These are phyloP conservation scores for Apiospora arundinis DNA, from an alignment of 2,329 filamentous ascomycete genomes.

Conservation along the genomic window DNA sequence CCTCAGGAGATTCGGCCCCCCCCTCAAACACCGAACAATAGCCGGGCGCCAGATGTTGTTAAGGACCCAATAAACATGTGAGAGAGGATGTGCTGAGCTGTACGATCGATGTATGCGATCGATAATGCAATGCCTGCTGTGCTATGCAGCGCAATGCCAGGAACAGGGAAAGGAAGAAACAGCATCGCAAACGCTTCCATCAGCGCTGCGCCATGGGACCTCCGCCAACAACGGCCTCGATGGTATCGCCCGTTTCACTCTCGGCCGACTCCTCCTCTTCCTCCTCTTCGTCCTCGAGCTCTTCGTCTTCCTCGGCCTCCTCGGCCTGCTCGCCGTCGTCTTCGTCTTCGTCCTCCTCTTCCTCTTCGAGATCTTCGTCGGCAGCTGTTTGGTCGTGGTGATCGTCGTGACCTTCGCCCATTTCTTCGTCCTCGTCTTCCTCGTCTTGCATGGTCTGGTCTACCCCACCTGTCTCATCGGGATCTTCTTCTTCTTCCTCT, in stretches of 20 bases:
- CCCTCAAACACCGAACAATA: conserved; percentile 12
- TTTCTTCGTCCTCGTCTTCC: conserved; percentile 27
- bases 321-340: conserved; percentile 32
- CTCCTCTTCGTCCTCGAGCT: conserved; percentile 24
- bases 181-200: not conserved
- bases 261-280: not conserved
- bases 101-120: not conserved
- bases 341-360: conserved; percentile 30
- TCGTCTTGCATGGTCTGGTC: conserved; percentile 29
- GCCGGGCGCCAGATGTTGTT: conserved; percentile 5
- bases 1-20: not conserved
- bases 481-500: conserved; percentile 24
- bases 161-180: not conserved
- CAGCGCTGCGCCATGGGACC: conserved; percentile 11
- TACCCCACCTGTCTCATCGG: conserved; percentile 29
- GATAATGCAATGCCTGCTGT: too few relatives aligned
- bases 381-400: conserved; percentile 28
- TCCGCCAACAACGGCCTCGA: not conserved
- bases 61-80: not conserved
- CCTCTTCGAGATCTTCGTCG: conserved; percentile 28
- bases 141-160: not conserved
- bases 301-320: conserved; percentile 24
- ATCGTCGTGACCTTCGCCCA: conserved; percentile 22
- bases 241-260: conserved; percentile 4
- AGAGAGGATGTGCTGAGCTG: not conserved